Conservation (phyloP, 2,329 filamentous ascomycete genomes). For the Diaporthe sp. region DNA sequence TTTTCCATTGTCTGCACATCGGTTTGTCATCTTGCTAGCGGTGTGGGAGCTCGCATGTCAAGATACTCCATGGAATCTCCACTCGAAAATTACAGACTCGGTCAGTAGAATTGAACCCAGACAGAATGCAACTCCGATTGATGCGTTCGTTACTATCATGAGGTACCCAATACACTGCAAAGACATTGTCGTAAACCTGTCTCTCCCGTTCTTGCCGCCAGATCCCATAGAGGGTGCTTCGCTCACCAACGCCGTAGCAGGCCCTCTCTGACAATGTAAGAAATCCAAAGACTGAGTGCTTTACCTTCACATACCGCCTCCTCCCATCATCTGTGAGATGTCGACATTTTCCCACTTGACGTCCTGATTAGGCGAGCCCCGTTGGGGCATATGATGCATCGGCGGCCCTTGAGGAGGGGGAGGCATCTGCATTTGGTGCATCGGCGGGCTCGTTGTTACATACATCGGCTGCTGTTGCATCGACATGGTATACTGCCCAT, state of each 20-base stretch:
- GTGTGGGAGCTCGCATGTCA: not conserved
- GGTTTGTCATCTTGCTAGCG: not conserved
- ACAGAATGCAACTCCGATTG: conserved; percentile 33
- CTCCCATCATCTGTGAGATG: conserved; percentile 58
- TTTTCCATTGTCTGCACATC: not conserved
- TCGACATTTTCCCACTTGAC: conserved; percentile 62
- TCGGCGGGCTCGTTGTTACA: conserved; percentile 48
- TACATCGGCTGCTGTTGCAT: conserved; percentile 37
- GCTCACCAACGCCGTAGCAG: not conserved
- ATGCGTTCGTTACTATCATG: conserved; percentile 39
- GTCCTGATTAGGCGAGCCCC: conserved; percentile 44
- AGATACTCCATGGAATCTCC: conserved; percentile 9
- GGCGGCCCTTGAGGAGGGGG: conserved; percentile 45
- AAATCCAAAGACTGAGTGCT: not conserved
- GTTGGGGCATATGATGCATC: conserved; percentile 43
- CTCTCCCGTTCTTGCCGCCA: not conserved
- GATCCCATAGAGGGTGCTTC: conserved; percentile 7
- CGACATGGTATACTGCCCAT: conserved; percentile 32
- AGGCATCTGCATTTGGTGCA: conserved; percentile 49
- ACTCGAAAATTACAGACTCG: not conserved
- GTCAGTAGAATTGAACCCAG: not conserved
- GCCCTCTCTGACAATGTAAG: not conserved
- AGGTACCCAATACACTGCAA: conserved; percentile 34
- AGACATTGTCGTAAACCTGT: not conserved
- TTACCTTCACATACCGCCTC: conserved; percentile 43